Evolutionary conservation across 163 green algal species (phyloP), one percentile per base, ranked within the genome.

Genomic region (Trebouxiophyceae sp.): DNA sequence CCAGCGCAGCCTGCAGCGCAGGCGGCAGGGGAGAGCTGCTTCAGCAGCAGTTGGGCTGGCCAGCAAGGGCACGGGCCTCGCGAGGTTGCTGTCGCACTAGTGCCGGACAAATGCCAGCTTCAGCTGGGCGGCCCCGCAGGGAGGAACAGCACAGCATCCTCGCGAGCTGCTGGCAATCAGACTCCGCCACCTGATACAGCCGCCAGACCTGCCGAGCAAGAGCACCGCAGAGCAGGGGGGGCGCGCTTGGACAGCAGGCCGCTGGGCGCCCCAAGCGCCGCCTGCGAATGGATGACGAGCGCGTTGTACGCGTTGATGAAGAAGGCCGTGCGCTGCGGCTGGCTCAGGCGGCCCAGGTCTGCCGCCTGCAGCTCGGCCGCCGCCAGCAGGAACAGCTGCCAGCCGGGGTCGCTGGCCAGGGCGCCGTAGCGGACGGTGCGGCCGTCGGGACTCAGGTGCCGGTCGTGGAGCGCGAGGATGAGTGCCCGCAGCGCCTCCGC

Each of bases 291-390:
- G 16, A 66, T 28, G 1, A 66, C 29, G 2, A 97, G 76, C 4
- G 81, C 78, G 70, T 98, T 98, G 83, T 97, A 98, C 3, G 90
- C 66, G 77, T 98, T 98, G 78, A 97, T 94, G 70, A 86, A 95
- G 73, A 97, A 94, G 3, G 85, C 83, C 28, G 88, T 91, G 4
- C 85, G 80, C 72, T 92, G 78, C 8, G 85, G 66, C 2, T 70
- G 60, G 23, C 32, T 71, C 54, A 97, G 76, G 0, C 60, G 57
- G 0, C 65, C 59, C 23, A 93, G 56, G 60, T 95, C 85, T 28
- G 93, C 84, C 83, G 87, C 71, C 39, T 91, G 87, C 46, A 96
- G 80, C 84, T 96, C 90, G 0, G 86, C 82, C 1, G 87, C 85
- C 5, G 87, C 84, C 23, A 79, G 68, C 5, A 87, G 80, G 66